Percentiles rank a stretch among this genome's conserved stretches.
These are phyloP conservation scores for Pilaira anomala DNA, from an alignment of 192 early-diverging fungal genomes.

Conservation along the genomic window DNA sequence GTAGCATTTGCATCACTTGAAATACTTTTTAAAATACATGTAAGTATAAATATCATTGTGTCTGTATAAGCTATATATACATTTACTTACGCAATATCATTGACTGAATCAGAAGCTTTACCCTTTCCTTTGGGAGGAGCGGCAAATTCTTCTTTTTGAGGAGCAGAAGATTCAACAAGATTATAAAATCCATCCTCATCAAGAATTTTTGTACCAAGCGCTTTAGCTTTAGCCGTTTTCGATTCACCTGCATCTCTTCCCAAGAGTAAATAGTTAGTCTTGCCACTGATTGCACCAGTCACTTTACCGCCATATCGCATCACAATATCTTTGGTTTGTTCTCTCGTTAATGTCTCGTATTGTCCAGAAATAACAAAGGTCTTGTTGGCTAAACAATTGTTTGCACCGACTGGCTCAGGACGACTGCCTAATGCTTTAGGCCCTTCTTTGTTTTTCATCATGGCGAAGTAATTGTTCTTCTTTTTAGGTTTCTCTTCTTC, in stretches of 20 bases:
- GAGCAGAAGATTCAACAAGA: conserved; percentile 62
- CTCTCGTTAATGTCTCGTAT: conserved; percentile 67
- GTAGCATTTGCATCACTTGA: background rate
- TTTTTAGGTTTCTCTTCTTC: background rate
- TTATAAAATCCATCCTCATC: conserved; percentile 84
- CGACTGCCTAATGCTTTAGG: conserved; percentile 34
- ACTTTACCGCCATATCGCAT: conserved; percentile 87
- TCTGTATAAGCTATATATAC: no score
- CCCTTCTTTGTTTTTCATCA: conserved; percentile 19
- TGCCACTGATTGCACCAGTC: conserved; percentile 69
- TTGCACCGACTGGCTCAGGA: conserved; percentile 22
- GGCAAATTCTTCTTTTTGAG: conserved; percentile 36
- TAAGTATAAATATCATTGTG: background rate
- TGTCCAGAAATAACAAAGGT: conserved; percentile 97
- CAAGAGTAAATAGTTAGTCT: conserved; percentile 82
- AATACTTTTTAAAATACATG: conserved; percentile 11
- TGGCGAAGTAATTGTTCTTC: background rate
- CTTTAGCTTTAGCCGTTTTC: conserved; percentile 78
- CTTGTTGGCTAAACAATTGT: conserved; percentile 46
- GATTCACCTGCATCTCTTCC: conserved; percentile 84
- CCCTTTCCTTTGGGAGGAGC: conserved; percentile 21
- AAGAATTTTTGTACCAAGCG: conserved; percentile 63
- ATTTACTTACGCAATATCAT: background rate
- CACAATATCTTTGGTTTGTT: conserved; percentile 76
- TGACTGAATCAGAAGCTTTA: conserved; percentile 19